These are phyloP conservation scores for Aspergillus hortae DNA, from an alignment of 2,329 filamentous ascomycete genomes.

Conservation along the genomic window DNA sequence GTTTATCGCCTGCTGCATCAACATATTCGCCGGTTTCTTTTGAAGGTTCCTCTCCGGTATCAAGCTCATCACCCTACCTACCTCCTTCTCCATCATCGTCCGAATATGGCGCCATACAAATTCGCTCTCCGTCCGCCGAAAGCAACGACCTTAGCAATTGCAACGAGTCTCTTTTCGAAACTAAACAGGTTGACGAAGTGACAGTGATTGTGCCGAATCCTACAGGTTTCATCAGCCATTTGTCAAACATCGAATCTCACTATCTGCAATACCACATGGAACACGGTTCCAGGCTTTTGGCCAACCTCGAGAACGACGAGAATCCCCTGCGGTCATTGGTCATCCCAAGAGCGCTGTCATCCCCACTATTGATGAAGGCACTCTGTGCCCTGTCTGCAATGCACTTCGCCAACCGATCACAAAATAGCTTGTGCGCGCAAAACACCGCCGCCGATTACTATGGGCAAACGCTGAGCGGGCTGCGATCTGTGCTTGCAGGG, in stretches of 20 bases:
- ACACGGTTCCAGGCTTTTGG: constrained; percentile 30
- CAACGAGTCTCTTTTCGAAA: neutral
- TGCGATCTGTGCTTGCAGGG: constrained; percentile 25
- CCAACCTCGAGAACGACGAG: constrained; percentile 35
- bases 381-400: constrained; percentile 37
- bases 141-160: neutral
- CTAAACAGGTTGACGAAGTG: neutral
- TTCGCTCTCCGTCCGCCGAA: neutral
- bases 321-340: constrained; percentile 35
- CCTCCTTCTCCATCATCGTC: constrained; percentile 3
- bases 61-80: constrained; percentile 1
- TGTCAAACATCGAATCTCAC: constrained; percentile 29
- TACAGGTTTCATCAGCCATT: constrained; percentile 20
- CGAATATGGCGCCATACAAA: constrained; percentile 1
- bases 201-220: constrained; percentile 14
- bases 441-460: constrained; percentile 33
- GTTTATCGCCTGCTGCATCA: constrained; percentile 15
- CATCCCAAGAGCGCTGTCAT: constrained; percentile 35
- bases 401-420: constrained; percentile 32
- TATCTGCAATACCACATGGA: constrained; percentile 39
- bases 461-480: constrained; percentile 29
- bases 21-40: constrained; percentile 12
- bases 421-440: constrained; percentile 19
- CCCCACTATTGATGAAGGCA: constrained; percentile 34
- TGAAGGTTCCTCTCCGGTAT: constrained; percentile 9